A percentile compares a stretch with the other conserved stretches of the same genome.
These are phyloP conservation scores for Gossypium stocksii DNA, from an alignment of 345 rosid genomes.

Conservation along the genomic window DNA sequence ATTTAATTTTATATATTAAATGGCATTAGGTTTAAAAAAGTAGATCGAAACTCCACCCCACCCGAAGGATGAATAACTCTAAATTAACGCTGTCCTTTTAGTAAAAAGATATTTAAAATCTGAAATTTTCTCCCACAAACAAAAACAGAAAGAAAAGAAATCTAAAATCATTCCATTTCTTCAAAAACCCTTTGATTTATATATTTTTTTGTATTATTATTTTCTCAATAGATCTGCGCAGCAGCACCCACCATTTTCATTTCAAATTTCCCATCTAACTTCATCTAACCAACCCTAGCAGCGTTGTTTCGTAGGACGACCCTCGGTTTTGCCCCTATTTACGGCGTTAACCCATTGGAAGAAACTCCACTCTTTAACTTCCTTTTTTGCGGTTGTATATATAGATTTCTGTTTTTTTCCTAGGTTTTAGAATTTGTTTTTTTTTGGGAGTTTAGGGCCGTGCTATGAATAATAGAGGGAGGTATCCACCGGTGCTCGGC, in stretches of 20 bases:
- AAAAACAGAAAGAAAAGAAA: background rate
- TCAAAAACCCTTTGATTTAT: background rate
- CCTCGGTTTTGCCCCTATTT: constrained; percentile 16
- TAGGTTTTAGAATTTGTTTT: background rate
- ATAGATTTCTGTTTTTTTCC: background rate
- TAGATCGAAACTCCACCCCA: too few relatives aligned
- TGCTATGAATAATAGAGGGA: constrained; percentile 80
- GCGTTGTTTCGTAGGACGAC: background rate
- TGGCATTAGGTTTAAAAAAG: too few relatives aligned
- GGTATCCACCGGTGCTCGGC: constrained; percentile 71
- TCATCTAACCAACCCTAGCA: constrained; percentile 3
- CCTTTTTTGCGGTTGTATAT: background rate
- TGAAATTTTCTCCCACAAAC: background rate
- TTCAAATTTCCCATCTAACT: constrained; percentile 24
- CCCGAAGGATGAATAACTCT: too few relatives aligned
- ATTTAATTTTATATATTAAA: too few relatives aligned
- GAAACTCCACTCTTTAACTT: constrained; percentile 21
- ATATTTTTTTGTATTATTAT: background rate
- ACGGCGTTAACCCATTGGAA: background rate
- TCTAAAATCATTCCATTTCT: background rate
- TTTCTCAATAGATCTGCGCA: constrained; percentile 27
- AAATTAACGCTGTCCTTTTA: too few relatives aligned
- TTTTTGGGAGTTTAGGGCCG: constrained; percentile 10
- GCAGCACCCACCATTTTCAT: constrained; percentile 16
- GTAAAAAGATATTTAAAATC: background rate